Evolutionary conservation across 495 filamentous ascomycete genomes (phyloP).

Genomic region (Penicillium pancosmium): DNA sequence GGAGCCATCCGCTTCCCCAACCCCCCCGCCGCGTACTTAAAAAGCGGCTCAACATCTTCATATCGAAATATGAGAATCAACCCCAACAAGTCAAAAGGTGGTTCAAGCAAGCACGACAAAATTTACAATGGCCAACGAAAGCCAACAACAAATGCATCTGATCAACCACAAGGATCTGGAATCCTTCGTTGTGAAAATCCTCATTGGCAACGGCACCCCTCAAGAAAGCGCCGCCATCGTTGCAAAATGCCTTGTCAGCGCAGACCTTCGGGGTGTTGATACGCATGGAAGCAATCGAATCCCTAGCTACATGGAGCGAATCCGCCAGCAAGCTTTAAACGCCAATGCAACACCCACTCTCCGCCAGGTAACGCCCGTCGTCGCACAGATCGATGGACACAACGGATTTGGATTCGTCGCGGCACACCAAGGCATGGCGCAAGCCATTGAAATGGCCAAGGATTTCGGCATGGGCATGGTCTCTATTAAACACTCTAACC

Average conservation of each 20-base stretch:
- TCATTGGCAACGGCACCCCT: conserved; percentile 61
- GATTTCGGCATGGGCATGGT: conserved; percentile 73
- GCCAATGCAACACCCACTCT: conserved; percentile 58
- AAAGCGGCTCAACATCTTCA: conserved; percentile 4
- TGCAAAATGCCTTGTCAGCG: conserved; percentile 65
- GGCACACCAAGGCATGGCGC: conserved; percentile 62
- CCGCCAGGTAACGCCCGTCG: conserved; percentile 63
- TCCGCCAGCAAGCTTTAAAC: conserved; percentile 66
- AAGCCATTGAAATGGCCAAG: conserved; percentile 65
- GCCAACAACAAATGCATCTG: conserved; percentile 27
- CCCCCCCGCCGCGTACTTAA: conserved; percentile 10
- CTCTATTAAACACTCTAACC: conserved; percentile 72
- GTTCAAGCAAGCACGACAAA: background rate
- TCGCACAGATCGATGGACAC: conserved; percentile 65
- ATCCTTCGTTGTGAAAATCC: conserved; percentile 49
- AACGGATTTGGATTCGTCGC: conserved; percentile 78
- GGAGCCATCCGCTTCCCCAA: conserved; percentile 18
- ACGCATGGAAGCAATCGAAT: conserved; percentile 78
- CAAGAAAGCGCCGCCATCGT: conserved; percentile 57
- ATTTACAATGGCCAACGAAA: background rate
- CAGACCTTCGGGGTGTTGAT: conserved; percentile 78
- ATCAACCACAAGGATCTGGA: conserved; percentile 30
- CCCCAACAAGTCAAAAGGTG: background rate
- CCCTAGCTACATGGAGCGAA: conserved; percentile 72
- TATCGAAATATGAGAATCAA: background rate